A percentile compares a stretch with the other conserved stretches of the same genome.
Conservation (phyloP, 1,139 yeast genomes). For the Candida sanyaensis region DNA sequence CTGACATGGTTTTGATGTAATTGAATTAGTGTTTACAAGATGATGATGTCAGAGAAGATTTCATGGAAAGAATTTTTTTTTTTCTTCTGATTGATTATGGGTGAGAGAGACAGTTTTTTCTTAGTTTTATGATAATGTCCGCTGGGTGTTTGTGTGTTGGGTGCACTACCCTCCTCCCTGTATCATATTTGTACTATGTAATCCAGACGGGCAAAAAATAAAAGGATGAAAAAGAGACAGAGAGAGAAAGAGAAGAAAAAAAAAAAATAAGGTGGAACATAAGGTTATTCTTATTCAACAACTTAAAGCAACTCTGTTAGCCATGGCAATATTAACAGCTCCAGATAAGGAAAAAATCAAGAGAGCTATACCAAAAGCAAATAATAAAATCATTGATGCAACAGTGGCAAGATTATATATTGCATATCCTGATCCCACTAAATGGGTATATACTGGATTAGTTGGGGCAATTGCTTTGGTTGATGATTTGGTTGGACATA, state of each 20-base stretch:
- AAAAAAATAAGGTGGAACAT: too few relatives aligned
- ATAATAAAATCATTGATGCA: conserved; percentile 87
- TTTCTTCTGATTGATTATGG: neutral
- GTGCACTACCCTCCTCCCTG: conserved; percentile 4
- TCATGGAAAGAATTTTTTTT: neutral
- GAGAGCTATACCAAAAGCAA: conserved; percentile 82
- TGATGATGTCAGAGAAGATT: neutral
- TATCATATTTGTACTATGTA: neutral
- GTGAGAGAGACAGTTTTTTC: neutral
- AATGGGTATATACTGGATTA: conserved; percentile 88
- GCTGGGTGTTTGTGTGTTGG: too few relatives aligned
- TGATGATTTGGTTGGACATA: conserved; percentile 92
- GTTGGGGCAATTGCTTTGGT: conserved; percentile 86
- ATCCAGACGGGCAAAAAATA: neutral
- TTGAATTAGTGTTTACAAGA: neutral
- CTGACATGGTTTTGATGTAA: conserved; percentile 48
- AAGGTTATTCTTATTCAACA: neutral
- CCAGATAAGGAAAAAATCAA: conserved; percentile 87
- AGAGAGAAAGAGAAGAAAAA: neutral
- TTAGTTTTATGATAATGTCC: too few relatives aligned
- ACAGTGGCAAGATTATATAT: conserved; percentile 87
- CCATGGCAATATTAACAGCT: conserved; percentile 62
- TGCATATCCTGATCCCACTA: conserved; percentile 79
- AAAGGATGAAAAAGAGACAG: neutral
- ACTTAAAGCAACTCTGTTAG: neutral